These are phyloP conservation scores for Stachybotrys chartarum DNA, from an alignment of 2,329 filamentous ascomycete species.

Conservation along the genomic window DNA sequence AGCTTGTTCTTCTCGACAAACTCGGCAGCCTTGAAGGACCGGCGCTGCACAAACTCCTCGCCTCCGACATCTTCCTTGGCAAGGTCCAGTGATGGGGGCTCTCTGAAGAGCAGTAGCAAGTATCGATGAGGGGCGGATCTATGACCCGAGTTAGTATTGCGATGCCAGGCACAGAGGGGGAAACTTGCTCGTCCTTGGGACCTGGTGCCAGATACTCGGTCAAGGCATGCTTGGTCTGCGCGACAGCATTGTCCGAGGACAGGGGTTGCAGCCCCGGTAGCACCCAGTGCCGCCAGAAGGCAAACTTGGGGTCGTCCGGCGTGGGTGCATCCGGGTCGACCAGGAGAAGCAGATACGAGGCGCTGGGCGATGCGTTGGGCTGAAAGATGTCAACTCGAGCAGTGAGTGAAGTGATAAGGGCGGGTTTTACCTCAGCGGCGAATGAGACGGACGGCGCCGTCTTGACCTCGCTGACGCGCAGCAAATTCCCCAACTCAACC, in stretches of 20 bases:
- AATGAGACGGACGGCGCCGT: constrained; percentile 28
- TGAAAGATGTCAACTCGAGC: constrained; percentile 2
- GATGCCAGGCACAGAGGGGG: background rate
- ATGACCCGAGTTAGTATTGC: too few relatives aligned
- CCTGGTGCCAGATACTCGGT: constrained; percentile 37
- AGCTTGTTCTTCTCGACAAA: constrained; percentile 31
- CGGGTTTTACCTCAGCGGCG: constrained; percentile 19
- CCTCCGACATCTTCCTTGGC: constrained; percentile 35
- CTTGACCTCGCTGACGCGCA: constrained; percentile 30
- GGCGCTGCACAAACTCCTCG: constrained; percentile 37
- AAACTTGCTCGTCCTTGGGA: constrained; percentile 38
- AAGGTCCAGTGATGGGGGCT: constrained; percentile 26
- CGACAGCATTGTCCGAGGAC: constrained; percentile 12
- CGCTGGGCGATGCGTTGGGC: constrained; percentile 14
- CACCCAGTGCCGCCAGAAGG: constrained; percentile 49
- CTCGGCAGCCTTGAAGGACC: constrained; percentile 31
- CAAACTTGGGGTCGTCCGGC: constrained; percentile 46
- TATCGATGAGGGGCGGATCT: constrained; percentile 43
- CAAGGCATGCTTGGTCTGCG: constrained; percentile 22
- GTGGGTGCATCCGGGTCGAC: constrained; percentile 49
- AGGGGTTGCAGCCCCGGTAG: constrained; percentile 30
- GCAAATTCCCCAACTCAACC: constrained; percentile 29
- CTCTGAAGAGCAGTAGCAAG: constrained; percentile 35
- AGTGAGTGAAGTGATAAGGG: background rate
- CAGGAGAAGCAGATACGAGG: constrained; percentile 39